phyloP scores from a whole-genome alignment of 164 flowering plant species.

The grape (Vitis vinifera) region ASM3070453v1 NC_081823.1:914001-914500 shows the following conservation, averaged over 20 bases:
- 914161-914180: conserved; percentile 3
- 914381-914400: conserved; percentile 96
- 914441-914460: conserved; percentile 47
- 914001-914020: no score
- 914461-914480: conserved; percentile 85
- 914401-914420: conserved; percentile 93
- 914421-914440: conserved; percentile 71
- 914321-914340: conserved; percentile 24
- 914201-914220: not conserved
- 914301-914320: not conserved
- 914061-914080: no score
- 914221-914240: not conserved
- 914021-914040: no score
- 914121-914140: not conserved
- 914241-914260: not conserved
- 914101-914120: no score
- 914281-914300: not conserved
- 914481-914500: conserved; percentile 84
- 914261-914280: conserved; percentile 5
- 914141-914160: not conserved
- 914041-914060: no score
- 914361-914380: conserved; percentile 81
- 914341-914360: conserved; percentile 68
- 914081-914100: not conserved
- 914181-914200: conserved; percentile 1